Conservation (phyloP, 2,329 filamentous ascomycete genomes). For the Colletotrichum musicola region DNA sequence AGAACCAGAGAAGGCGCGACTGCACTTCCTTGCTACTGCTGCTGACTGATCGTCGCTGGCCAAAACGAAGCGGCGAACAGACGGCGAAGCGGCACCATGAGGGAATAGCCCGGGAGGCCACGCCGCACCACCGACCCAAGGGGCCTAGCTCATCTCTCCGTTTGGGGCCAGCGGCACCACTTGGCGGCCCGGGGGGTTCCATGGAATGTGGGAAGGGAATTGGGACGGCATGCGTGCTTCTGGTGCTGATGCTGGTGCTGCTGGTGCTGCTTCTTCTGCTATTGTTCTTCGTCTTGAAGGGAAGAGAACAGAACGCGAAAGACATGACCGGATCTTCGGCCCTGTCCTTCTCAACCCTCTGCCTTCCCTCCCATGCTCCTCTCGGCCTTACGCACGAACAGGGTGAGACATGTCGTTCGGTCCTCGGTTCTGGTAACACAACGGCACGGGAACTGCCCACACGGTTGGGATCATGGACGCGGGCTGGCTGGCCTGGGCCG, state of each 20-base stretch:
- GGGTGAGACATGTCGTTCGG: slow-evolving; percentile 28
- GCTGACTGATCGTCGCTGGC: neutral
- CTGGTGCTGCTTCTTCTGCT: neutral
- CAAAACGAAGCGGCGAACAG: slow-evolving; percentile 16
- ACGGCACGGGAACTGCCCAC: slow-evolving; percentile 17
- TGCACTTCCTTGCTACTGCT: too few relatives aligned
- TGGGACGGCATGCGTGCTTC: neutral
- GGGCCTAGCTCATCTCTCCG: slow-evolving; percentile 24
- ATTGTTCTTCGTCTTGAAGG: too few relatives aligned
- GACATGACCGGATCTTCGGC: too few relatives aligned
- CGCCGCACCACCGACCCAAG: slow-evolving; percentile 27
- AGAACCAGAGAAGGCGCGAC: neutral
- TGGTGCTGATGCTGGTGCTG: neutral
- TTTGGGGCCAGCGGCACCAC: slow-evolving; percentile 25
- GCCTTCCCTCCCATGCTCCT: too few relatives aligned
- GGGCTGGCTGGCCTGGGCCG: neutral
- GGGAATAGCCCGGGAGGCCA: slow-evolving; percentile 23
- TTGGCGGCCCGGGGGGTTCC: slow-evolving; percentile 27
- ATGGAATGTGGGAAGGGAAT: slow-evolving; percentile 37
- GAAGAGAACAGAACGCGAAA: too few relatives aligned
- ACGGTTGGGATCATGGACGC: too few relatives aligned
- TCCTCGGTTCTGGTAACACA: slow-evolving; percentile 9
- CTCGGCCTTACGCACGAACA: neutral
- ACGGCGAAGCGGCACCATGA: slow-evolving; percentile 20
- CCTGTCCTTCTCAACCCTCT: too few relatives aligned